Evolutionary conservation across 2,329 filamentous ascomycete species (phyloP).

Genomic region (Sphaceloma murrayae): DNA sequence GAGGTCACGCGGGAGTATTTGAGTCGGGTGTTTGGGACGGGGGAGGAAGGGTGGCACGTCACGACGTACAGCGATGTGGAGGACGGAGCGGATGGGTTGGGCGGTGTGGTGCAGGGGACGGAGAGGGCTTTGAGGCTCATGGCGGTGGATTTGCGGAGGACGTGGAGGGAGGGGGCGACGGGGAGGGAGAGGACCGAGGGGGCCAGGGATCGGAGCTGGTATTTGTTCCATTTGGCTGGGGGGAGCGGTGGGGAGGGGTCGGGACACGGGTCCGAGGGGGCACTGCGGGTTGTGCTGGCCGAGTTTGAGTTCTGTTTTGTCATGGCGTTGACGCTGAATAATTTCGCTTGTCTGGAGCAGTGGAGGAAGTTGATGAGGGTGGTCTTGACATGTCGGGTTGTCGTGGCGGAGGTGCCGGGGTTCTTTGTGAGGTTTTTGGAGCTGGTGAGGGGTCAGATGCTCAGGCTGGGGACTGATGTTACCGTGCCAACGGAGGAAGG

Average conservation of each 20-base stretch:
- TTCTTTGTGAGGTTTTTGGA: constrained; percentile 44
- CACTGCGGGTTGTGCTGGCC: constrained; percentile 36
- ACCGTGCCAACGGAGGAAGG: constrained; percentile 30
- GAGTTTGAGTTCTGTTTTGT: constrained; percentile 55
- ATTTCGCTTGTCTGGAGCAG: constrained; percentile 56
- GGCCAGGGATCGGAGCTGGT: constrained; percentile 54
- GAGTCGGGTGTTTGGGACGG: too few relatives aligned
- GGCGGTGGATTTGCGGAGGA: constrained; percentile 51
- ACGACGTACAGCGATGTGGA: too few relatives aligned
- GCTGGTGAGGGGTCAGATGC: constrained; percentile 44
- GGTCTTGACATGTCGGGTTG: constrained; percentile 47
- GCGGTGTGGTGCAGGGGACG: too few relatives aligned
- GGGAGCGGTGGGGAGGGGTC: background rate
- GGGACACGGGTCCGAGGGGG: constrained; percentile 30
- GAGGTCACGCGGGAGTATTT: too few relatives aligned
- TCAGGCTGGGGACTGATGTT: constrained; percentile 38
- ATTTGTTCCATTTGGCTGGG: constrained; percentile 41
- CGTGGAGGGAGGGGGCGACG: constrained; percentile 52
- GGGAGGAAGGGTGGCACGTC: too few relatives aligned
- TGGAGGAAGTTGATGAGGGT: constrained; percentile 52
- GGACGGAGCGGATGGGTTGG: too few relatives aligned
- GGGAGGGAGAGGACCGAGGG: constrained; percentile 53
- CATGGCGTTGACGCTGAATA: constrained; percentile 54
- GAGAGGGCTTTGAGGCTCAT: constrained; percentile 46
- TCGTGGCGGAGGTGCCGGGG: constrained; percentile 42